Evolutionary conservation across 352 stramenopile species (phyloP).

Genomic region (Pythium biforme): DNA sequence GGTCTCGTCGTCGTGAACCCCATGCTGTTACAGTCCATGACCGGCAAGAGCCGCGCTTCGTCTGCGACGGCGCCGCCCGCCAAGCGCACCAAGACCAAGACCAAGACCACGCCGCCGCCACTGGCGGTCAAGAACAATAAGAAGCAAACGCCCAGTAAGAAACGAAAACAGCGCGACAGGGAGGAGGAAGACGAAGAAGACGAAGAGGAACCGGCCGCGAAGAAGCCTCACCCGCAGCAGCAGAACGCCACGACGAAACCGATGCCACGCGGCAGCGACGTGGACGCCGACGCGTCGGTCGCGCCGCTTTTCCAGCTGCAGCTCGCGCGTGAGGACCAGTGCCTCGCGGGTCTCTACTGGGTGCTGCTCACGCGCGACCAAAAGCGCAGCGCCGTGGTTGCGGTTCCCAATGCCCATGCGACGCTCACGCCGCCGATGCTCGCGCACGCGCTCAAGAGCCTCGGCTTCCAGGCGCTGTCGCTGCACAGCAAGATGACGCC

Average conservation of each 20-base stretch:
- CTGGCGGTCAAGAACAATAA: background rate
- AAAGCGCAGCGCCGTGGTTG: conserved; percentile 46
- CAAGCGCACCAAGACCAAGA: conserved; percentile 6
- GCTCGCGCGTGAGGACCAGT: conserved; percentile 29
- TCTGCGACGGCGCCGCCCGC: background rate
- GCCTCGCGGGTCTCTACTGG: conserved; percentile 58
- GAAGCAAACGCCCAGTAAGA: conserved; percentile 14
- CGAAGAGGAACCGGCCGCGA: conserved; percentile 1
- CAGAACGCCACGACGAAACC: background rate
- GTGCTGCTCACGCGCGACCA: conserved; percentile 43
- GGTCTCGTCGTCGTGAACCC: conserved; percentile 56
- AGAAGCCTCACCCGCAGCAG: no score
- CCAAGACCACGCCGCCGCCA: conserved; percentile 3
- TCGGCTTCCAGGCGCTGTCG: conserved; percentile 59
- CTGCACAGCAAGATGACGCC: conserved; percentile 72
- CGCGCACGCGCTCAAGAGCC: conserved; percentile 44
- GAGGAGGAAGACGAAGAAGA: background rate
- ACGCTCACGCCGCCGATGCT: conserved; percentile 35
- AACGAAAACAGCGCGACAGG: conserved; percentile 16
- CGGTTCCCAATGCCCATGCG: conserved; percentile 36
- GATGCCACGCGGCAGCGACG: conserved; percentile 6
- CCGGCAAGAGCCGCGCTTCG: conserved; percentile 14
- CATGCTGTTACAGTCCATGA: conserved; percentile 32
- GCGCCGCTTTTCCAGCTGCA: conserved; percentile 16
- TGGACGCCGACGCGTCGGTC: background rate